Percentiles rank a stretch among this genome's conserved stretches.
Conservation (phyloP, 2,329 filamentous ascomycete genomes). For the Penicillium glabrum region DNA sequence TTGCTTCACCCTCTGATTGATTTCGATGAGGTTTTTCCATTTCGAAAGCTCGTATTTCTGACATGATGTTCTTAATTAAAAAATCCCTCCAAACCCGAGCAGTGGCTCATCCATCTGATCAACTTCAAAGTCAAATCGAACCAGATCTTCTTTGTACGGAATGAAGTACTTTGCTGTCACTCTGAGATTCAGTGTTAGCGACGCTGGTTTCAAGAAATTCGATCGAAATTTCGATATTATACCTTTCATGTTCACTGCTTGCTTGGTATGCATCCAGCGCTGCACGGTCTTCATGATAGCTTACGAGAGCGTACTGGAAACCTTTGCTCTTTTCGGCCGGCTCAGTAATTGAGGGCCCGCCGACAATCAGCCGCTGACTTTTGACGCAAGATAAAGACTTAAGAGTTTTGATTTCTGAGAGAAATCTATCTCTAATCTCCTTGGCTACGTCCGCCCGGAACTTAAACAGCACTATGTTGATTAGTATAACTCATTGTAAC, state of each 20-base stretch:
- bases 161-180: slow-evolving; percentile 54
- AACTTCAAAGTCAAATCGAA: slow-evolving; percentile 56
- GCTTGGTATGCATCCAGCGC: slow-evolving; percentile 55
- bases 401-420: slow-evolving; percentile 50
- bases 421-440: slow-evolving; percentile 48
- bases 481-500: neutral
- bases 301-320: slow-evolving; percentile 53
- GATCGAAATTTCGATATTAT: slow-evolving; percentile 5
- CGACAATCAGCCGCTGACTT: slow-evolving; percentile 50
- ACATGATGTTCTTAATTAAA: neutral
- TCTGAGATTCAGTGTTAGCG: slow-evolving; percentile 31
- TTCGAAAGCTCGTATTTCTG: neutral
- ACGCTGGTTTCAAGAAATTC: neutral
- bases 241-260: slow-evolving; percentile 54
- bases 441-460: slow-evolving; percentile 45
- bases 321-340: slow-evolving; percentile 56
- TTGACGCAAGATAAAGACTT: slow-evolving; percentile 51
- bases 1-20: no score
- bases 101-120: slow-evolving; percentile 34
- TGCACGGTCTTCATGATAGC: slow-evolving; percentile 49
- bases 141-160: slow-evolving; percentile 55
- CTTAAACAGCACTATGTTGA: slow-evolving; percentile 50
- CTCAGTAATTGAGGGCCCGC: slow-evolving; percentile 54
- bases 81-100: slow-evolving; percentile 14
- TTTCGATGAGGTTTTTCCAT: no score